A percentile compares a stretch with the other conserved stretches of the same genome.
These are phyloP conservation scores for Trapa incisa DNA, from an alignment of 345 rosid genomes.

Conservation along the genomic window DNA sequence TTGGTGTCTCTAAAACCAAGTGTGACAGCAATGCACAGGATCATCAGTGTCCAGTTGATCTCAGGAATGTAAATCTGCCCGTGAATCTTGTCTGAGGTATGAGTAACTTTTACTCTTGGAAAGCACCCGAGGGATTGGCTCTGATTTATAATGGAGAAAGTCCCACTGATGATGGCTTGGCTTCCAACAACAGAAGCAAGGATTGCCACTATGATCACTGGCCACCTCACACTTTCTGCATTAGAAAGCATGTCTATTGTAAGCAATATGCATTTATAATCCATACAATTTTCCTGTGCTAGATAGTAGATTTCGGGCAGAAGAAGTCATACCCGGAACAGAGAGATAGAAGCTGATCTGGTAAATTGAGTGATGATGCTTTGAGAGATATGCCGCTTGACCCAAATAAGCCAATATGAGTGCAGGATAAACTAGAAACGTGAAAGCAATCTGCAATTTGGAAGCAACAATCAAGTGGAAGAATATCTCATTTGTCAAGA, in stretches of 20 bases:
- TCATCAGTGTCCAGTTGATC: conserved; percentile 44
- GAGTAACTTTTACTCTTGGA: conserved; percentile 37
- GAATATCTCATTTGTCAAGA: too few relatives aligned
- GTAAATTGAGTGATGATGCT: conserved; percentile 6
- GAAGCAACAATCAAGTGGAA: not conserved
- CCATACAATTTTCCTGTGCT: not conserved
- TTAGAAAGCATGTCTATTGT: not conserved
- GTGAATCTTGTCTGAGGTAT: conserved; percentile 35
- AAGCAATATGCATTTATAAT: not conserved
- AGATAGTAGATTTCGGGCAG: not conserved
- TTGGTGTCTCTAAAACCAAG: conserved; percentile 17
- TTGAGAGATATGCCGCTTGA: conserved; percentile 17
- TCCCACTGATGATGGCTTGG: conserved; percentile 17
- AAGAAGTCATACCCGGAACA: conserved; percentile 11
- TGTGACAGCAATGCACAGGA: conserved; percentile 18
- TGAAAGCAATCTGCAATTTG: conserved; percentile 14
- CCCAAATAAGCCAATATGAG: conserved; percentile 19
- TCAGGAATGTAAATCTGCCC: conserved; percentile 47
- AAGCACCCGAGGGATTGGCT: conserved; percentile 30
- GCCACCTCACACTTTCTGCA: conserved; percentile 16
- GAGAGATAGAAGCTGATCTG: conserved; percentile 13
- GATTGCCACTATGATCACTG: conserved; percentile 13
- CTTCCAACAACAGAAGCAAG: conserved; percentile 20
- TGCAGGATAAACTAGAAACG: conserved; percentile 16
- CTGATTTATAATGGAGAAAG: conserved; percentile 19